Evolutionary conservation across 2,329 filamentous ascomycete species (phyloP).

Genomic region (Clathrospora elynae): DNA sequence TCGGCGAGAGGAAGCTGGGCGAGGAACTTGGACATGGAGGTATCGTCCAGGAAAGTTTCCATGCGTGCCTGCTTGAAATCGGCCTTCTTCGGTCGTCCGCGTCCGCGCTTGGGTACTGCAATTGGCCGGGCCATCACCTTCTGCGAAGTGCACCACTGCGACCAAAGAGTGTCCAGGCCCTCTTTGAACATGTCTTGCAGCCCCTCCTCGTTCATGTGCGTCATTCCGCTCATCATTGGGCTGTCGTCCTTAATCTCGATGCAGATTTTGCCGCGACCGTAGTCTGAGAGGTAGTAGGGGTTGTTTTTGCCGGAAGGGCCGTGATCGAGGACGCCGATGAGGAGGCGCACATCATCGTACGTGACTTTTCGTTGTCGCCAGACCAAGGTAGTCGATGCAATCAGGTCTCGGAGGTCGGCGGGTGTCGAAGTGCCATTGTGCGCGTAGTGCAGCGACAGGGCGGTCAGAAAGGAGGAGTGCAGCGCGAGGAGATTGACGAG

Average conservation of each 20-base stretch:
- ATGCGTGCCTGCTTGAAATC: constrained; percentile 56
- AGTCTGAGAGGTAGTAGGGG: constrained; percentile 51
- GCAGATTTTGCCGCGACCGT: constrained; percentile 51
- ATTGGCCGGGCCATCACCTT: constrained; percentile 33
- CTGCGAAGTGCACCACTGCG: constrained; percentile 43
- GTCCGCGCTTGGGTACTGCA: constrained; percentile 44
- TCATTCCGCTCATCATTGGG: constrained; percentile 32
- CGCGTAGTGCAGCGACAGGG: constrained; percentile 57
- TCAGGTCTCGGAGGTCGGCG: constrained; percentile 50
- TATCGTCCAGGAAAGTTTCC: constrained; percentile 45
- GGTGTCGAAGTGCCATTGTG: constrained; percentile 55
- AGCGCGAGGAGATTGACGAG: constrained; percentile 53
- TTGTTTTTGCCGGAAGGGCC: constrained; percentile 36
- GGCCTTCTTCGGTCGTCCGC: constrained; percentile 40
- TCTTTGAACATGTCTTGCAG: constrained; percentile 58
- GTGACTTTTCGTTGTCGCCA: constrained; percentile 56
- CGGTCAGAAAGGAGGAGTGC: constrained; percentile 55
- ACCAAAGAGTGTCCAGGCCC: constrained; percentile 54
- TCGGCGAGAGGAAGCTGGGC: constrained; percentile 61
- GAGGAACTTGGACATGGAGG: constrained; percentile 57
- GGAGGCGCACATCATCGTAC: constrained; percentile 53
- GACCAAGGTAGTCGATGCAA: constrained; percentile 49
- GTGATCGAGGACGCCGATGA: constrained; percentile 50
- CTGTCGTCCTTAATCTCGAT: constrained; percentile 47
- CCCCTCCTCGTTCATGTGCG: constrained; percentile 52